These are phyloP conservation scores for Pleurostoma richardsiae DNA, from an alignment of 2,329 filamentous ascomycete species.

Conservation along the genomic window DNA sequence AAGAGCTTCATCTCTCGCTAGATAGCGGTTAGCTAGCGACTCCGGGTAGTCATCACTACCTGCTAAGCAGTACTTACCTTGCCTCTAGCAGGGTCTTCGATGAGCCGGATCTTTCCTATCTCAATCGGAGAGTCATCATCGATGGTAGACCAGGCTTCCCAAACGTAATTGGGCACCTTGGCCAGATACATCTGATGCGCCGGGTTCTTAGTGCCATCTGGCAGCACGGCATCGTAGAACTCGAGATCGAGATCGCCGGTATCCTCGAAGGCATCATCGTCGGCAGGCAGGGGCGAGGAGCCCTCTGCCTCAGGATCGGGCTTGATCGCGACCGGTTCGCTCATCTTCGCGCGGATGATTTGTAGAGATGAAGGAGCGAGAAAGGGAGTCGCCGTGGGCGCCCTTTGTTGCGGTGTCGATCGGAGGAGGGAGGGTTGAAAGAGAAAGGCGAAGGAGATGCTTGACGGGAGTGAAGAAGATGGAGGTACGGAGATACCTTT, in stretches of 20 bases:
- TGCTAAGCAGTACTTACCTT: no score
- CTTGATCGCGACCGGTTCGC: constrained; percentile 29
- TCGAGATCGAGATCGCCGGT: constrained; percentile 60
- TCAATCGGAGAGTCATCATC: constrained; percentile 79
- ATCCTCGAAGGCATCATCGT: constrained; percentile 65
- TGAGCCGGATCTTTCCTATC: constrained; percentile 68
- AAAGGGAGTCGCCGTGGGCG: no score
- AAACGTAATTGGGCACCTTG: constrained; percentile 73
- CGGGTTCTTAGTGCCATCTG: constrained; percentile 21
- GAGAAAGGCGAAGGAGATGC: no score
- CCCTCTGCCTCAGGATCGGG: constrained; percentile 34
- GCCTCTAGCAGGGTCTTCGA: constrained; percentile 39
- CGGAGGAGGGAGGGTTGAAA: no score
- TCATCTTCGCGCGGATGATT: constrained; percentile 2
- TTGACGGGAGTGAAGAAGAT: no score
- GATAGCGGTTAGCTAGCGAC: not conserved
- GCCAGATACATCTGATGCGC: constrained; percentile 61
- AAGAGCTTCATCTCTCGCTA: constrained; percentile 58
- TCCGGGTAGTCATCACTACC: no score
- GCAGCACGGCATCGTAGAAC: constrained; percentile 33
- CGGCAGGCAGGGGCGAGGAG: constrained; percentile 34
- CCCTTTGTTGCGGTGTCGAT: no score
- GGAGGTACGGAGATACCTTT: no score
- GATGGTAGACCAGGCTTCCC: constrained; percentile 71
- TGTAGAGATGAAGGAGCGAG: no score